These are phyloP conservation scores for Yarrowia bubula DNA, from an alignment of 805 yeast genomes.

Conservation along the genomic window DNA sequence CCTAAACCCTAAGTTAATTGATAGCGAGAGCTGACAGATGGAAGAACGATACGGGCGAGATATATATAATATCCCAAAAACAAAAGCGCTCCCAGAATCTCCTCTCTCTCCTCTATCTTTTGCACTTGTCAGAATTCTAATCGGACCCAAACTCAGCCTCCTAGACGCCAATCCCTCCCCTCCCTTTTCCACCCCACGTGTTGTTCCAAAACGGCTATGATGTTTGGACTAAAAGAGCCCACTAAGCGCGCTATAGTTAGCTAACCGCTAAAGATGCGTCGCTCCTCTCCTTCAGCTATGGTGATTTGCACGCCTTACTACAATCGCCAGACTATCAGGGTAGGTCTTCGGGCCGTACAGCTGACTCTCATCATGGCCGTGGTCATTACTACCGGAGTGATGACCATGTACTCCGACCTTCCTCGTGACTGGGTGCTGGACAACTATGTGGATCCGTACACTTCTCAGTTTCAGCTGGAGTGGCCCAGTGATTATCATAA, in stretches of 20 bases:
- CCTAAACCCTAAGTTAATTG: background rate
- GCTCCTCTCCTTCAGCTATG: background rate
- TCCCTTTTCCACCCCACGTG: background rate
- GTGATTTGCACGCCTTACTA: conserved; percentile 25
- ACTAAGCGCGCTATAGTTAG: background rate
- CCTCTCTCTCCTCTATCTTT: too few species aligned
- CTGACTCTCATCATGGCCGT: conserved; percentile 25
- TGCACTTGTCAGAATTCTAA: background rate
- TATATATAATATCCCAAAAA: too few species aligned
- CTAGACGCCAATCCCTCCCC: background rate
- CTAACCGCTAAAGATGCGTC: background rate
- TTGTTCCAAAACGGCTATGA: background rate
- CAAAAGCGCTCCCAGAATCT: too few species aligned
- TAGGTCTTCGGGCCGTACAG: conserved; percentile 25
- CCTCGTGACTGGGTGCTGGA: background rate
- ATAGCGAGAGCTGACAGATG: too few species aligned
- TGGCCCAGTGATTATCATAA: conserved; percentile 29
- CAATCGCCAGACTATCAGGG: conserved; percentile 21
- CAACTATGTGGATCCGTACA: conserved; percentile 26
- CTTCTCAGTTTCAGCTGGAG: conserved; percentile 28
- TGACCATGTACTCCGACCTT: conserved; percentile 16
- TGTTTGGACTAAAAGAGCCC: background rate
- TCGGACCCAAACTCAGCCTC: background rate
- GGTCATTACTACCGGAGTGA: conserved; percentile 21
- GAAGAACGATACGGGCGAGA: too few species aligned